A percentile compares a stretch with the other conserved stretches of the same genome.
Evolutionary conservation across 2,329 filamentous ascomycete species (phyloP).

Genomic region (Huntiella abstrusa): DNA sequence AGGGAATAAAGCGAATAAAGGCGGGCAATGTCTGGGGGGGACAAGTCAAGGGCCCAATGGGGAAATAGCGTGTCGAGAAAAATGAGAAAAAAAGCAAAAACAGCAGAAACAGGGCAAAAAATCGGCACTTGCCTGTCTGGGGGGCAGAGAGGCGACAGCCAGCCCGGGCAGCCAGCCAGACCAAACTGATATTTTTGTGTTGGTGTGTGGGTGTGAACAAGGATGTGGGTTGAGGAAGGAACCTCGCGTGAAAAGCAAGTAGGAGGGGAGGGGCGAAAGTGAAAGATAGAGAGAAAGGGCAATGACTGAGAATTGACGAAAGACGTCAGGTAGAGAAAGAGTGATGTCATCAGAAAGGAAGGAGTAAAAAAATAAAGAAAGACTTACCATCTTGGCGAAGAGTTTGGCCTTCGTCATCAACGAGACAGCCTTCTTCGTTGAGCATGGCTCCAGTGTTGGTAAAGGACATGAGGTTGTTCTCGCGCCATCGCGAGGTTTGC

Average conservation of each 20-base stretch:
- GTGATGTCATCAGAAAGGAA: neutral
- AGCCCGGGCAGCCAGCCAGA: too few species aligned
- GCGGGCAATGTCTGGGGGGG: neutral
- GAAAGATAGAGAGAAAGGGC: neutral
- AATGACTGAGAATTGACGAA: too few species aligned
- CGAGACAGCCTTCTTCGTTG: constrained; percentile 51
- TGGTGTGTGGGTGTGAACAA: neutral
- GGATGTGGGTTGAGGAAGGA: neutral
- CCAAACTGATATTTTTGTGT: too few species aligned
- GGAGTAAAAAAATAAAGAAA: neutral
- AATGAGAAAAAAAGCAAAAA: neutral
- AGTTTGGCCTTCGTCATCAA: constrained; percentile 77
- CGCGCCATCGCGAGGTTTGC: constrained; percentile 20
- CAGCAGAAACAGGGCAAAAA: neutral
- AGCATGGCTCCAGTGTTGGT: constrained; percentile 49
- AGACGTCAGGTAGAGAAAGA: neutral
- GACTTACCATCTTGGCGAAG: constrained; percentile 68
- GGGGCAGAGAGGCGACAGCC: too few species aligned
- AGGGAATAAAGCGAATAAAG: neutral
- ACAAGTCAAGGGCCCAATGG: neutral
- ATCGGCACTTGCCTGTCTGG: neutral
- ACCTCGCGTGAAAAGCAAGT: neutral
- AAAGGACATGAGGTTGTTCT: constrained; percentile 82
- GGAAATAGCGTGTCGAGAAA: neutral
- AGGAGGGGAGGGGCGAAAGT: neutral